Conservation (phyloP, 306 rosid species). For the Acacia crassicarpa region DNA sequence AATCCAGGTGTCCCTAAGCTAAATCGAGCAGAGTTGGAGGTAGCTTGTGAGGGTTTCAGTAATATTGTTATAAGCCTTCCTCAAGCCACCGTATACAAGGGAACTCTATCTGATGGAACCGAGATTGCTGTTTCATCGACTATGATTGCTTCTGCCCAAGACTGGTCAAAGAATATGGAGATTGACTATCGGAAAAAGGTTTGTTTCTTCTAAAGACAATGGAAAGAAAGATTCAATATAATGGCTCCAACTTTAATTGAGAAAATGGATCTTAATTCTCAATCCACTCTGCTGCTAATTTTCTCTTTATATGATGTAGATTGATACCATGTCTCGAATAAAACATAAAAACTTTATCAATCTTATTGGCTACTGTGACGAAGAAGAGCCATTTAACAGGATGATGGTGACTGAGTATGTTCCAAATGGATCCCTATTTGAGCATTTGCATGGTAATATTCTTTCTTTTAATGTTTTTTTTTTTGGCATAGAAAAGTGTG, state of each 20-base stretch:
- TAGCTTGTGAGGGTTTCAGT: conserved; percentile 97
- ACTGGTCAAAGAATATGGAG: conserved; percentile 78
- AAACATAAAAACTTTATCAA: conserved; percentile 93
- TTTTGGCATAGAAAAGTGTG: neutral
- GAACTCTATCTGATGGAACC: conserved; percentile 89
- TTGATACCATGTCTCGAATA: conserved; percentile 71
- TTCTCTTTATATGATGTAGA: conserved; percentile 46
- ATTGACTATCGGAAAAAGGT: conserved; percentile 75
- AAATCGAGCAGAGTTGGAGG: conserved; percentile 75
- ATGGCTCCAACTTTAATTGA: neutral
- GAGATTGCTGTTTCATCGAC: conserved; percentile 92
- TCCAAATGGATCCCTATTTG: conserved; percentile 80
- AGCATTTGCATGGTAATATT: conserved; percentile 80
- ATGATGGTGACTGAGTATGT: conserved; percentile 96
- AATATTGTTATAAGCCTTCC: conserved; percentile 57
- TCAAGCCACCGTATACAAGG: conserved; percentile 67
- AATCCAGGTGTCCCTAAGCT: conserved; percentile 87
- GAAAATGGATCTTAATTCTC: neutral
- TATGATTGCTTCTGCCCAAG: conserved; percentile 47
- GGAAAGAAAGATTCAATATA: neutral
- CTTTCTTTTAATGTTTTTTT: neutral
- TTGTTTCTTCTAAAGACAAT: conserved; percentile 11
- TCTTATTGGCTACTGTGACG: conserved; percentile 92
- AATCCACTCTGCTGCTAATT: conserved; percentile 4
- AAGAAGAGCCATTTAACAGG: conserved; percentile 81